Percentiles rank a stretch among this genome's conserved stretches.
Evolutionary conservation across 2,329 filamentous ascomycete species (phyloP).

Genomic region (Alternaria arbusti): DNA sequence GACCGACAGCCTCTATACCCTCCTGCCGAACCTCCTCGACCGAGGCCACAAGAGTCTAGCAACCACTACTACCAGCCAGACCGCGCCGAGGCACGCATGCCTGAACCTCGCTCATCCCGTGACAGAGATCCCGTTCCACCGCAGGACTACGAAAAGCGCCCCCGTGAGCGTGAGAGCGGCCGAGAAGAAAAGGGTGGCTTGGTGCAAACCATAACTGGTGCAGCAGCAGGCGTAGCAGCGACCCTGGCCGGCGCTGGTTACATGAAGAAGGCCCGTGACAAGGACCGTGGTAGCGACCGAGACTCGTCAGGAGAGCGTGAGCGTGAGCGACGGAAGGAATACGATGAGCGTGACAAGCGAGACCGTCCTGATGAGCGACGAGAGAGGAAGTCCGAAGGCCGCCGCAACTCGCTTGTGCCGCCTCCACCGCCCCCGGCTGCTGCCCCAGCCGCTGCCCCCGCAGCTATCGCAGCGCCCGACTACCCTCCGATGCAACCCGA

Average conservation of each 20-base stretch:
- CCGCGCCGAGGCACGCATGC: constrained; percentile 38
- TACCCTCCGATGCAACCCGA: constrained; percentile 30
- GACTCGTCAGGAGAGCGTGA: constrained; percentile 40
- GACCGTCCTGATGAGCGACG: constrained; percentile 37
- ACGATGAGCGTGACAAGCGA: constrained; percentile 39
- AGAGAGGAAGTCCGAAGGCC: constrained; percentile 26
- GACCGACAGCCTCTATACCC: constrained; percentile 44
- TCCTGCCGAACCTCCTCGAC: constrained; percentile 22
- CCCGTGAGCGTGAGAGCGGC: constrained; percentile 38
- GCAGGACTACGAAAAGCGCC: constrained; percentile 41
- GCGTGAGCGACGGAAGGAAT: constrained; percentile 46
- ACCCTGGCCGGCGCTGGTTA: constrained; percentile 37
- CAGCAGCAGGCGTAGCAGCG: constrained; percentile 38
- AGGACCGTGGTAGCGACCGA: constrained; percentile 29
- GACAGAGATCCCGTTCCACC: constrained; percentile 30
- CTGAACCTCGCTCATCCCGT: constrained; percentile 31
- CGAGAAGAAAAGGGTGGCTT: constrained; percentile 17
- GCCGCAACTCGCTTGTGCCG: constrained; percentile 24
- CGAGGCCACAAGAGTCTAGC: constrained; percentile 23
- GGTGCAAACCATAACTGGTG: constrained; percentile 35
- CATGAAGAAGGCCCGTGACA: constrained; percentile 38
- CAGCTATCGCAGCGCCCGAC: constrained; percentile 21
- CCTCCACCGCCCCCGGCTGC: constrained; percentile 22
- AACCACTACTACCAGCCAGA: constrained; percentile 34
- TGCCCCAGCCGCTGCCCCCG: constrained; percentile 16